Base-by-base conservation (phyloP, 2,329 filamentous ascomycete genomes). In the Paracoccidioides lutzii region DNA sequence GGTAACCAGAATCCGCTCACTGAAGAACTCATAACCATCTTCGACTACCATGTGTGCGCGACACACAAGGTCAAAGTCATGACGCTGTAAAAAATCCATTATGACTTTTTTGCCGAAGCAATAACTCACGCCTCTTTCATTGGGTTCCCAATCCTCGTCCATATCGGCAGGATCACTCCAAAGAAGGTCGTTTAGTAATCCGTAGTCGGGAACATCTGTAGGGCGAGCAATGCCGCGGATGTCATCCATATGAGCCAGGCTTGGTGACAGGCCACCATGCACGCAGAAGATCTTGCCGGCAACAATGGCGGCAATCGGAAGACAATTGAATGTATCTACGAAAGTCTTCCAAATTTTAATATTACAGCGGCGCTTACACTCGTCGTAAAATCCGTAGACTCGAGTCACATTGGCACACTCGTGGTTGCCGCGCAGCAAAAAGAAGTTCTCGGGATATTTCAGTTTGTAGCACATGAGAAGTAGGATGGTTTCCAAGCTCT, bases 261-360 rank as follows among this genome's bases (percentile, higher is more conserved):
- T 90, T 1, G 93, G 93, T 10, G 90, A 96, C 28, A 98, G 77
- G 12, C 93, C 93, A 52, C 93, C 93, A 66, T 98, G 93, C 14
- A 97, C 91, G 66, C 90, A 96, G 70, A 96, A 97, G 57, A 97
- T 97, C 76, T 97, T 97, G 62, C 88, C 89, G 2, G 90, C 91
- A 41, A 97, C 90, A 65, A 95, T 96, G n/a, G 91, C 83, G 45
- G 91, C 91, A 65, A 97, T 96, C 0, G 91, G 91, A 46, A 97
- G 79, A 44, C 86, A 90, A 71, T 97, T 97, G 78, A 97, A 97
- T 32, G 88, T 93, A 69, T 97, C 91, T 53, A 95, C 85, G 67
- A 97, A 97, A 0, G 89, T 94, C 77, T 97, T 97, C 91, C 91
- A 97, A 55, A 95, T 83, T 76, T 96, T 96, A 69, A 96, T 88